Base-by-base conservation (phyloP, 768 basidiomycete species). In the Pisolithus albus region DNA sequence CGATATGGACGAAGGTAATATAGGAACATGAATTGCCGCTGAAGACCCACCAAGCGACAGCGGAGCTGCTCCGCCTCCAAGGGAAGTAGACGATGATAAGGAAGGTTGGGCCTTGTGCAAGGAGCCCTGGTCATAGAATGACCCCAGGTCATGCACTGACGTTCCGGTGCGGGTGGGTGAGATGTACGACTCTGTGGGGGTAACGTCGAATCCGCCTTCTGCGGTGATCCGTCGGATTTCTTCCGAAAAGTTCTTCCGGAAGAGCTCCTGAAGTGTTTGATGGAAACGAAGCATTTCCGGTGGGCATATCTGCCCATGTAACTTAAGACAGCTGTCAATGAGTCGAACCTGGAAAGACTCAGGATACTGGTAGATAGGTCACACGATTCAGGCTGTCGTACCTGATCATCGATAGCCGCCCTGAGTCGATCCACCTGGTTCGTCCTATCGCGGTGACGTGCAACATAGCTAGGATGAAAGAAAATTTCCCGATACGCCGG, bases 281-380 rank as follows among this genome's bases (percentile, higher is more conserved):
- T 98, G 94, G 78, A 97, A 97, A 5, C 83, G 79, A n/a, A 86
- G 71, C 78, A 96, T 95, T 64, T 93, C 92, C 11, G 82, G 78
- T 0, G 89, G 81, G 63, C 92, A 93, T 28, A 95, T 70, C 42
- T 82, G 76, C 2, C 82, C 83, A 63, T 98, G 93, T 5, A 97
- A 76, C 58, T 80, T 82, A 49, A 97, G 75, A 62, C 91, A 93
- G 49, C 79, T 81, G 55, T 92, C 87, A 46, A 97, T 87, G 46
- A 86, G 80, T 42, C 84, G 82, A 32, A 87, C 83, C 83, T 92
- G 58, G 10, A 38, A 52, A n/a, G 30, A 40, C 52, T 28, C 38
- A 16, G 48, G 45, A 26, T 7, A n/a, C 34, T 55, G 45, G 24
- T 16, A n/a, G 32, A 19, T 37, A n/a, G 30, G 16, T 28, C 16